Conservation (phyloP, 169 alveolate species). For the Blepharisma undulans region DNA sequence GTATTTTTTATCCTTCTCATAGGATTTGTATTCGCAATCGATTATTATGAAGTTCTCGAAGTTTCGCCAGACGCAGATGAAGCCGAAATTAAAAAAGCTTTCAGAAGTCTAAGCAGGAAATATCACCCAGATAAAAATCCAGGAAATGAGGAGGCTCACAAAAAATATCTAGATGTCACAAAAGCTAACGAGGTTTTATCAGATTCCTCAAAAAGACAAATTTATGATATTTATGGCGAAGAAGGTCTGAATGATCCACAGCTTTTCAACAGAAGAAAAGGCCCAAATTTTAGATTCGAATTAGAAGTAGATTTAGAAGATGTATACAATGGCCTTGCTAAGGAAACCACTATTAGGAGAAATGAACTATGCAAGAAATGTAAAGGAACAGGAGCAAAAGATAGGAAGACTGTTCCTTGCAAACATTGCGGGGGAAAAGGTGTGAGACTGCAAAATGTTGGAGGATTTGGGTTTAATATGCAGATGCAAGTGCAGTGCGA, state of each 20-base stretch:
- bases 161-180: slow-evolving; percentile 93
- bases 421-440: slow-evolving; percentile 80
- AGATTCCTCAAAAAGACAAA: slow-evolving; percentile 95
- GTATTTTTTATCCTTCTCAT: neutral
- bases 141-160: slow-evolving; percentile 92
- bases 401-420: slow-evolving; percentile 74
- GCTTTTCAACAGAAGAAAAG: slow-evolving; percentile 72
- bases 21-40: slow-evolving; percentile 1
- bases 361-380: slow-evolving; percentile 71
- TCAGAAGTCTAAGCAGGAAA: slow-evolving; percentile 92
- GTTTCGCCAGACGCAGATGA: slow-evolving; percentile 34
- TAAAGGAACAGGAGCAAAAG: slow-evolving; percentile 84
- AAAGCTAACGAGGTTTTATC: slow-evolving; percentile 96
- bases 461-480: slow-evolving; percentile 71
- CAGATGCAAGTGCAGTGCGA: slow-evolving; percentile 77
- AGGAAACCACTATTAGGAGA: slow-evolving; percentile 58
- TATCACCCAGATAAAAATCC: slow-evolving; percentile 98
- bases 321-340: slow-evolving; percentile 64
- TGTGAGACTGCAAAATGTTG: slow-evolving; percentile 60
- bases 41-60: neutral
- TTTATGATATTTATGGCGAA: slow-evolving; percentile 97
- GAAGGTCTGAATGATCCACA: slow-evolving; percentile 94
- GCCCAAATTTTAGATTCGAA: slow-evolving; percentile 66
- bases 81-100: slow-evolving; percentile 93
- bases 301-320: slow-evolving; percentile 68